Conservation (phyloP, 1,284 basidiomycete species). For the Puccinia hordei region DNA sequence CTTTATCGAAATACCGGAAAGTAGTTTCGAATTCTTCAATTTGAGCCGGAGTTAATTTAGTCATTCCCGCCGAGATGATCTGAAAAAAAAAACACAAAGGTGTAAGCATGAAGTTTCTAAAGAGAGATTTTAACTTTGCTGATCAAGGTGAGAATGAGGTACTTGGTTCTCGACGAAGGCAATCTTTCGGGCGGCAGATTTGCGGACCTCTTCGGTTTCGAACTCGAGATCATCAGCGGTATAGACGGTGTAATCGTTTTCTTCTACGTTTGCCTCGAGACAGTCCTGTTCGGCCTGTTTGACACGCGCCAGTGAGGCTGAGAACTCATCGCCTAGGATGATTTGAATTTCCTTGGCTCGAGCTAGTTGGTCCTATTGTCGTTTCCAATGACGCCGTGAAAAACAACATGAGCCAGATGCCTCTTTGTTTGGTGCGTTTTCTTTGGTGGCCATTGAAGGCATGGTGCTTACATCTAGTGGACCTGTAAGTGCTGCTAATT, state of each 20-base stretch:
- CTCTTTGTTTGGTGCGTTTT: too few species aligned
- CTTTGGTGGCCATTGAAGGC: background rate
- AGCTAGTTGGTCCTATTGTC: conserved; percentile 65
- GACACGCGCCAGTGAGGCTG: conserved; percentile 66
- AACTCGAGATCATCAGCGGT: conserved; percentile 86
- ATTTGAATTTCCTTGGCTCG: conserved; percentile 67
- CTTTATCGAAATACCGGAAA: conserved; percentile 95
- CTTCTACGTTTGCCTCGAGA: conserved; percentile 86
- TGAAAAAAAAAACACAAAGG: conserved; percentile 58
- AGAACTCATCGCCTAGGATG: conserved; percentile 66
- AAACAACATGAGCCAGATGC: conserved; percentile 3
- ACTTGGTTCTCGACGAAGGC: conserved; percentile 90
- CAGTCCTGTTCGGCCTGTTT: conserved; percentile 74
- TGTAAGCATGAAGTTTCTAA: conserved; percentile 56
- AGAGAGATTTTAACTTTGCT: conserved; percentile 48
- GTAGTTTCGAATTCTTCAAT: conserved; percentile 96
- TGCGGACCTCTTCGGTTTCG: conserved; percentile 79
- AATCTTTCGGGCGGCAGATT: conserved; percentile 82
- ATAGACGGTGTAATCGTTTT: conserved; percentile 93
- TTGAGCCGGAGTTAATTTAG: conserved; percentile 90
- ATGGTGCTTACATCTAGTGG: conserved; percentile 69
- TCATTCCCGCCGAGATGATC: conserved; percentile 88
- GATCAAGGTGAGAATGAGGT: background rate
- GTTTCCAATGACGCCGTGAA: background rate
- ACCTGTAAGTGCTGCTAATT: conserved; percentile 75